Base-by-base conservation (phyloP, 805 yeast species). In the Millerozyma miso region DNA sequence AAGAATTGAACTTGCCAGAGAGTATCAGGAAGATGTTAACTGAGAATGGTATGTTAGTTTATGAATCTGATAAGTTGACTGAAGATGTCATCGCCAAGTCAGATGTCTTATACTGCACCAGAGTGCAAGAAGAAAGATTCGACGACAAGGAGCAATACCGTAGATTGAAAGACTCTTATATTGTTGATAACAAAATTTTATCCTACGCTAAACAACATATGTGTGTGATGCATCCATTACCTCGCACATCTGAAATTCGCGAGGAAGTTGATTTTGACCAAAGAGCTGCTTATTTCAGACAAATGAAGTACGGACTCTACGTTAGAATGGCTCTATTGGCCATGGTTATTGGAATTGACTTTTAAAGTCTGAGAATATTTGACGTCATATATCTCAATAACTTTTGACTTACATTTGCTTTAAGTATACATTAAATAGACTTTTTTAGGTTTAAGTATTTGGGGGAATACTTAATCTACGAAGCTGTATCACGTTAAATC, bases 261-360 rank as follows among this genome's bases (percentile, higher is more conserved):
- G 98, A 90, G 71, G 99, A 93, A 73, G 98, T 93, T 59, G 99
- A 93, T 67, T 93, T 91, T 62, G 99, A 93, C 70, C 97, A 91
- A 69, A 86, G 99, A 68, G 98, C 99, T 52, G 98, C 99, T 46
- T 93, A 93, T 75, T 93, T 93, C 79, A 86, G 99, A 80, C 98
- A 93, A 76, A 93, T 93, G 99, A 85, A 95, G 68, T 91, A 93
- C 63, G 99, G 99, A 48, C 76, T 93, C 65, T 93, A 84, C 62
- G 96, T 95, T 37, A 89, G 99, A 78, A 93, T 93, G 99, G 99
- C 99, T 8, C 74, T 93, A 56, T 78, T 93, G 62, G 96, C 98
- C 43, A 85, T 93, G 96, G 99, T 95, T 50, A 83, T 93, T 68
- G 98, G 98, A 60, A 89, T 88, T 58, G 97, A 88, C 63, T 80